Base-by-base conservation (phyloP, 768 basidiomycete genomes). In the Rhodotorula sphaerocarpa region DNA sequence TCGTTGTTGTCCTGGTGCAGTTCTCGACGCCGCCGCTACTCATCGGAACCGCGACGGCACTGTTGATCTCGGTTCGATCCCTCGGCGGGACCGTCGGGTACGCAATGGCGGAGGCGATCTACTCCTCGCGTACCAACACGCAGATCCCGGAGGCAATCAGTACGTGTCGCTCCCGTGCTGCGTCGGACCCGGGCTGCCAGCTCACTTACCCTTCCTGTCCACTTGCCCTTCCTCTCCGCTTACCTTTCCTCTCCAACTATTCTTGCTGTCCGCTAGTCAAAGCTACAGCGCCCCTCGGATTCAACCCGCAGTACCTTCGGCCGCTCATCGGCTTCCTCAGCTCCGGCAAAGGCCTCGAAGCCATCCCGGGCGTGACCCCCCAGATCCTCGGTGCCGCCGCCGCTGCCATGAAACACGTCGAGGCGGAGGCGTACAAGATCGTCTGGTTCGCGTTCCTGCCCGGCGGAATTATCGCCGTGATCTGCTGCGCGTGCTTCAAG, bases 401-500 rank as follows among this genome's bases (percentile, higher is more conserved):
- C 21, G 50, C 44, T 15, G 57, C 59, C 9, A 41, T 60, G 36
- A 60, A 60, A 51, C n/a, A 20, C 3, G 39, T 33, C 20, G 34
- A 60, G 43, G 51, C 41, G 2, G 39, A 51, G 33, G 59, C 41
- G 10, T 60, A 60, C 59, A 46, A 53, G 25, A 60, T 60, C 21
- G 33, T 33, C 41, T 60, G 59, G 59, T 54, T 54, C 51, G 51
- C 42, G 20, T 60, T 60, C 43, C 42, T 60, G 1, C 59, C 59
- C 5, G 59, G 59, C 11, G 36, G 41, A 6, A 34, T 60, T 31
- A 53, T 60, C 23, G 59, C 59, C 18, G 59, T 50, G 11, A 12
- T 60, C 15, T 34, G 47, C 12, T 59, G 33, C 33, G 57, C 39
- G 28, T 27, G 50, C 33, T 27, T 59, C 34, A 25, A 42, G 39